Evolutionary conservation across 345 rosid species (phyloP), one percentile per base, ranked within the genome.

Genomic region (Adansonia digitata): DNA sequence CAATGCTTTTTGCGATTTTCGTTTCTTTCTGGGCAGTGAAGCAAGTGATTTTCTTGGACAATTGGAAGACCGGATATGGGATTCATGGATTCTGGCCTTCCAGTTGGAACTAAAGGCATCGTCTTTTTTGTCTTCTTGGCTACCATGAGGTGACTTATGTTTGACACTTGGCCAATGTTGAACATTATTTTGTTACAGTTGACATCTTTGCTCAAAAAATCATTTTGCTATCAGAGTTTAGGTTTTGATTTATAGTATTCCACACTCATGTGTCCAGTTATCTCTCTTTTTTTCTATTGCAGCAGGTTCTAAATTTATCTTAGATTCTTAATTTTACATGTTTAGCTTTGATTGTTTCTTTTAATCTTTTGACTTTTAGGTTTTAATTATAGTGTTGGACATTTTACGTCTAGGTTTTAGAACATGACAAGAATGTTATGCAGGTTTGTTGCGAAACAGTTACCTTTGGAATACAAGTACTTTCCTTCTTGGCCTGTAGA

Each of bases 61-160:
- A 56, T 56, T 56, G 62, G 35, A 56, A 56, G 17, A 56, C 62
- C 0, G 35, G 62, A 0, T 56, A 56, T 56, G 62, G 34, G 18
- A 56, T 56, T 56, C 62, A 56, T 56, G 62, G 62, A 56, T 56
- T 24, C 62, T 56, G 34, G 35, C 62, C 62, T 26, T 56, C 62
- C 62, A 24, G 7, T 3, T 56, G 62, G 35, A 56, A 26, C 2
- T 56, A 56, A 57, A 57, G 35, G 37, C 53, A 20, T 34, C 8
- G 11, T 2, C 59, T 37, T 18, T 4, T 18, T 34, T 5, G 26
- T 18, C 31, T 60, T 18, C 18, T 24, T 34, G 31, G 17, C 53
- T 22, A 2, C 34, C 26, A 5, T 60, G 35, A 45, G 20, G 53
- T 46, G 56, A 68, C 29, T 34, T 15, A 31, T 42, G 55, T 22